phyloP scores from a whole-genome alignment of 352 stramenopile species.

The Globisporangium solare region DNA sequence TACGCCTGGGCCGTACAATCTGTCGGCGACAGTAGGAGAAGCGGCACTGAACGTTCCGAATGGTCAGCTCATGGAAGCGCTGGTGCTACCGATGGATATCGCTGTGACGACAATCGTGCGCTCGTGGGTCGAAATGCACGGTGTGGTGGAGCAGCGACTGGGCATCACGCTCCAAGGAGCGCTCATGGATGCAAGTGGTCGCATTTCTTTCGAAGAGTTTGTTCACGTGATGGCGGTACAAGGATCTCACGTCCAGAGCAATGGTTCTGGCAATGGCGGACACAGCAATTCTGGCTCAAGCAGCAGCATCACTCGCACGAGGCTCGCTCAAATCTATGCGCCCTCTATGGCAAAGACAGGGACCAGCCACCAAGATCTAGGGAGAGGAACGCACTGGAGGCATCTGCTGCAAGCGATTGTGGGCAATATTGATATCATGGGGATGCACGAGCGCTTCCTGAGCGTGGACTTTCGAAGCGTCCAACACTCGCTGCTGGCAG shows the following conservation, averaged over 20 bases:
- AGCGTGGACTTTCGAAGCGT: constrained; percentile 35
- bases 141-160: constrained; percentile 19
- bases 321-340: constrained; percentile 31
- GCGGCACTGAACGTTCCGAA: constrained; percentile 12
- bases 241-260: neutral
- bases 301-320: constrained; percentile 10
- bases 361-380: neutral
- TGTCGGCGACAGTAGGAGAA: neutral
- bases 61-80: constrained; percentile 24
- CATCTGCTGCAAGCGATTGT: constrained; percentile 19
- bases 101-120: constrained; percentile 25
- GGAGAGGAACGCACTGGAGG: constrained; percentile 16
- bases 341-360: neutral
- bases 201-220: constrained; percentile 36
- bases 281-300: neutral
- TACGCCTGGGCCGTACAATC: constrained; percentile 23
- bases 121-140: constrained; percentile 27
- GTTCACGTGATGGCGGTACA: constrained; percentile 24
- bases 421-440: constrained; percentile 34
- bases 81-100: constrained; percentile 30
- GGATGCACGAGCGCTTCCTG: constrained; percentile 19
- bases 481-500: constrained; percentile 17
- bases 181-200: constrained; percentile 3
- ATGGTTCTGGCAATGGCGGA: constrained; percentile 3
- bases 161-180: constrained; percentile 25